Evolutionary conservation across 768 basidiomycete genomes (phyloP).

Genomic region (Amanita rubescens): DNA sequence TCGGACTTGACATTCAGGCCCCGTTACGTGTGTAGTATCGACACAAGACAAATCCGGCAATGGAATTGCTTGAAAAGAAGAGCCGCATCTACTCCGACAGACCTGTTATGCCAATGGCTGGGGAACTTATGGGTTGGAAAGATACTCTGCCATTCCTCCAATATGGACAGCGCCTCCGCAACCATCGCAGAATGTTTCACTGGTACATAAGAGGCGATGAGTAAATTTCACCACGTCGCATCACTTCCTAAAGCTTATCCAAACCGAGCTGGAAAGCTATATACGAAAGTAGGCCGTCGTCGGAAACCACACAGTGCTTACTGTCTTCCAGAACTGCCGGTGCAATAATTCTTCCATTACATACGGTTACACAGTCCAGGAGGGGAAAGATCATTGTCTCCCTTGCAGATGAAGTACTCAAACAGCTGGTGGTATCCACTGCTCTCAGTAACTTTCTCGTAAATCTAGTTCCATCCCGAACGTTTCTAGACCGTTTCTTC

Average conservation of each 20-base stretch:
- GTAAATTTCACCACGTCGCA: constrained; percentile 27
- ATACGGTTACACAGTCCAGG: constrained; percentile 23
- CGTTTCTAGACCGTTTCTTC: background rate
- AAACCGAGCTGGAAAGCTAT: constrained; percentile 27
- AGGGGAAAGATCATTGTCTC: constrained; percentile 25
- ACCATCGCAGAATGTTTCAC: constrained; percentile 36
- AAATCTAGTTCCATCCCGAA: constrained; percentile 16
- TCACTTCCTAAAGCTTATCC: constrained; percentile 30
- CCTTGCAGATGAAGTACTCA: constrained; percentile 17
- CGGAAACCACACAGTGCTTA: background rate
- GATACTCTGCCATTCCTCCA: constrained; percentile 27
- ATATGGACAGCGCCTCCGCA: constrained; percentile 34
- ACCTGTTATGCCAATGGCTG: constrained; percentile 34
- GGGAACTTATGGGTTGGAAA: constrained; percentile 36
- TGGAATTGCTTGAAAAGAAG: constrained; percentile 47
- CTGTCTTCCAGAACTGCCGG: background rate
- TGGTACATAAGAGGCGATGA: constrained; percentile 30
- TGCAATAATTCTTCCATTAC: constrained; percentile 21
- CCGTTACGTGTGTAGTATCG: too few species aligned
- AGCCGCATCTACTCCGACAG: constrained; percentile 52
- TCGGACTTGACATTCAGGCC: too few species aligned
- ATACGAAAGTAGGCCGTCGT: constrained; percentile 26
- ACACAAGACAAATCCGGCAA: constrained; percentile 28
- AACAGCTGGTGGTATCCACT: constrained; percentile 15
- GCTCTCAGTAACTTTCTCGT: constrained; percentile 24